Percentiles rank a stretch among this genome's conserved stretches.
These are phyloP conservation scores for Candida fluviatilis DNA, from an alignment of 805 yeast genomes.

Conservation along the genomic window DNA sequence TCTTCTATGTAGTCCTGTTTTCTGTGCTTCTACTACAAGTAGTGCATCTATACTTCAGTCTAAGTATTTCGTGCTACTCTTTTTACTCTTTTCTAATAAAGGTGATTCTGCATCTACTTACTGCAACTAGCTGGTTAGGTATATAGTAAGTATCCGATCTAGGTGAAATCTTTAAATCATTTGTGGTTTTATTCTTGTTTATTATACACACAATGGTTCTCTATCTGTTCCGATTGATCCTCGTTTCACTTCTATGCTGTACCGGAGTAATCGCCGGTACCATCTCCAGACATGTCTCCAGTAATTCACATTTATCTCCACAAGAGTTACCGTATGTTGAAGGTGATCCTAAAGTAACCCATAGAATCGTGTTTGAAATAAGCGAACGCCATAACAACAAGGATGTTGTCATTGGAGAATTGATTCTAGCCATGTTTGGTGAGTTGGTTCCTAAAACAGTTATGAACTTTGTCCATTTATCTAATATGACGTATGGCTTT, in stretches of 20 bases:
- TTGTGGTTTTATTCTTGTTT: too few species aligned
- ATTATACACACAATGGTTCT: too few species aligned
- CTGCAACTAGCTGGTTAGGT: too few species aligned
- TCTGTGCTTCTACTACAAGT: too few species aligned
- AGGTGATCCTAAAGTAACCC: constrained; percentile 49
- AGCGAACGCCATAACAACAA: constrained; percentile 19
- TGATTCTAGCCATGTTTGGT: constrained; percentile 64
- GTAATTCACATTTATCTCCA: constrained; percentile 1
- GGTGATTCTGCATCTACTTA: too few species aligned
- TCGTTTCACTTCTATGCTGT: not conserved
- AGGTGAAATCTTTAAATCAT: too few species aligned
- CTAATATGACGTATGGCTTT: constrained; percentile 24
- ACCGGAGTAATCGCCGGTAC: constrained; percentile 1
- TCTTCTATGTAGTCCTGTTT: too few species aligned
- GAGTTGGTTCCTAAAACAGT: constrained; percentile 52
- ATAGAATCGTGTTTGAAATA: constrained; percentile 40
- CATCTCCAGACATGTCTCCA: not conserved
- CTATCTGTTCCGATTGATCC: too few species aligned
- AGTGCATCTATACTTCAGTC: too few species aligned
- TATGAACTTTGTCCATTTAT: constrained; percentile 27
- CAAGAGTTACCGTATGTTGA: constrained; percentile 2
- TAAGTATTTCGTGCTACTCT: too few species aligned
- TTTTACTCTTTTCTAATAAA: too few species aligned
- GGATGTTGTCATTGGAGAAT: constrained; percentile 30
- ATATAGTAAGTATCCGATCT: too few species aligned